A percentile compares a stretch with the other conserved stretches of the same genome.
Evolutionary conservation across 139 green algal species (phyloP).

Genomic region (Spirogloea muscicola): DNA sequence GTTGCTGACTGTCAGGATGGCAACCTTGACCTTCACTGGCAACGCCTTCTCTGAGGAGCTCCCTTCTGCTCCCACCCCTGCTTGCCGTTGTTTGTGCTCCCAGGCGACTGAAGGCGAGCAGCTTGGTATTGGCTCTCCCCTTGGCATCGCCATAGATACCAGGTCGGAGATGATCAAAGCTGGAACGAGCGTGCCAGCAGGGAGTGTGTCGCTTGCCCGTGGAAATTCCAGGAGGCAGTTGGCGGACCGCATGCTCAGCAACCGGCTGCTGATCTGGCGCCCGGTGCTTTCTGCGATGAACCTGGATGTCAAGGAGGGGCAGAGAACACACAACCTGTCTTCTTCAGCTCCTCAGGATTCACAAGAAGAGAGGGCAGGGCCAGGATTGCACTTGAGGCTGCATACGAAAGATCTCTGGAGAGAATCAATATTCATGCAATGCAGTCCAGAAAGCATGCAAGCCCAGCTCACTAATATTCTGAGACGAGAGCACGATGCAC

Average conservation of each 20-base stretch:
- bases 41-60: background rate
- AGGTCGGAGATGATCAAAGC: slow-evolving; percentile 28
- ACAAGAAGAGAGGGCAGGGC: no score
- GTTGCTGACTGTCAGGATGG: slow-evolving; percentile 43
- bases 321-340: no score
- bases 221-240: slow-evolving; percentile 74
- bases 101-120: no score
- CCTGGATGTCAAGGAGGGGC: slow-evolving; percentile 10
- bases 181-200: slow-evolving; percentile 39
- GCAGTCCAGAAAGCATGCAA: no score
- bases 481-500: background rate
- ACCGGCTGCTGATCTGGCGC: slow-evolving; percentile 86
- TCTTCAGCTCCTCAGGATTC: no score
- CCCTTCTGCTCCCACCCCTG: slow-evolving; percentile 2
- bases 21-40: background rate
- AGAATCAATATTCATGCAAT: no score
- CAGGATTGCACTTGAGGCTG: no score
- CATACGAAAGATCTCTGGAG: no score
- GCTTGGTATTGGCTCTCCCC: no score
- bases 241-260: slow-evolving; percentile 72
- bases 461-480: no score
- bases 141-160: background rate
- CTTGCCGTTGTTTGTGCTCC: no score
- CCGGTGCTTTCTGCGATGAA: slow-evolving; percentile 72
- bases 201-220: slow-evolving; percentile 24